Base-by-base conservation (phyloP, 2,329 filamentous ascomycete genomes). In the Nigrospora sphaerica region DNA sequence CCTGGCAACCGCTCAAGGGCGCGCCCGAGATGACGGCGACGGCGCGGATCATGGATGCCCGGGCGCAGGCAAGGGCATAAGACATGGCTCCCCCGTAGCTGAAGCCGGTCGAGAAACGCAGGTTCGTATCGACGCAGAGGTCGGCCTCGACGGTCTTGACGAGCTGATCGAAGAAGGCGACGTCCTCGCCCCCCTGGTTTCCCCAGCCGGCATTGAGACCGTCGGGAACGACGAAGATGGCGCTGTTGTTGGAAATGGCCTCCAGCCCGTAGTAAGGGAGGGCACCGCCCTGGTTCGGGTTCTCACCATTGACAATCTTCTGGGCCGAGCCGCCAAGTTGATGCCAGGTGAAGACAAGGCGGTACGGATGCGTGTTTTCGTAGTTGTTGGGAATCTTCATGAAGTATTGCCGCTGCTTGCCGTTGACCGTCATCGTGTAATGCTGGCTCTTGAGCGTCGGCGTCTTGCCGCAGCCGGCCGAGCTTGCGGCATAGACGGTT, bases 11-110 rank as follows among this genome's bases (percentile, higher is more conserved):
- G 48, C 58, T 62, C 43, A 63, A 52, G 13, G 52, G 52, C 12
- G 52, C 58, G 11, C 59, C 60, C 7, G 55, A 58, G 19, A 62
- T 49, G n/a, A 57, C 59, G 16, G 62, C 61, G 11, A 67, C 61
- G 32, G 63, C 66, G 41, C 60, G 59, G 53, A 64, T 60, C 45
- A 44, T 32, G 3, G 39, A 35, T 2, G 61, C 56, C 12, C 57
- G 57, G n/a, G 59, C 57, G 52, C 64, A 68, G n/a, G 65, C 66
- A 32, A 68, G 48, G 11, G 61, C 52, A 49, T 62, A 67, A 3
- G 57, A 59, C 64, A 68, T 68, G 46, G 60, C 61, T 35, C 54
- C 65, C 37, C 65, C 65, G 54, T 64, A 67, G 44, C 58, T 62
- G 52, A 65, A 68, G 33, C 64, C 65, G 2, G 62, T 62, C 7